Evolutionary conservation across 2,329 filamentous ascomycete species (phyloP).

Genomic region (Ceratocystis diversiconidia): DNA sequence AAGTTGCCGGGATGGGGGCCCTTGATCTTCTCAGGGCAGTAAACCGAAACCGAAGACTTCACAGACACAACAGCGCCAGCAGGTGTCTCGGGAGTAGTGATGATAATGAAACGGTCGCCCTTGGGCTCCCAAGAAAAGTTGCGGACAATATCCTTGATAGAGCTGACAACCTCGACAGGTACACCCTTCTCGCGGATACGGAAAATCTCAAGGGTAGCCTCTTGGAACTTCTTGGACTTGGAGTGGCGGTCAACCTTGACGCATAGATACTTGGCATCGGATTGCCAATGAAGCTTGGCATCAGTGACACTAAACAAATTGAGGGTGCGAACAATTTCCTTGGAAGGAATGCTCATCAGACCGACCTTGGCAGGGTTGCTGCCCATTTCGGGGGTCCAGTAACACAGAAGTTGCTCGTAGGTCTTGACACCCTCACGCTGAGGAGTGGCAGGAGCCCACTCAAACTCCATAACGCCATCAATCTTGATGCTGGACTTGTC

Average conservation of each 20-base stretch:
- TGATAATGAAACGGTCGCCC: conserved; percentile 91
- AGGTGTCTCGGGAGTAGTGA: conserved; percentile 77
- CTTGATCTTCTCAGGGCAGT: conserved; percentile 91
- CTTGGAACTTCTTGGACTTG: conserved; percentile 96
- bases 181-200: conserved; percentile 94
- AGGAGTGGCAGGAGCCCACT: conserved; percentile 81
- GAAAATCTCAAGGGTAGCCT: conserved; percentile 97
- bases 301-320: conserved; percentile 98
- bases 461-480: conserved; percentile 92
- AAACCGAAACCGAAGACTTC: conserved; percentile 92
- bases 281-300: conserved; percentile 98
- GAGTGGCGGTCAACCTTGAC: conserved; percentile 98
- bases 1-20: conserved; percentile 72
- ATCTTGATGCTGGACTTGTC: conserved; percentile 92
- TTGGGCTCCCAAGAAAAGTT: conserved; percentile 99
- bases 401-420: conserved; percentile 93
- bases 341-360: conserved; percentile 89
- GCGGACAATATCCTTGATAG: conserved; percentile 95
- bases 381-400: conserved; percentile 96
- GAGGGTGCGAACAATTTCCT: conserved; percentile 82
- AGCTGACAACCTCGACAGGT: conserved; percentile 93
- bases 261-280: conserved; percentile 81
- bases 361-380: conserved; percentile 96
- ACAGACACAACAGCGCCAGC: conserved; percentile 69
- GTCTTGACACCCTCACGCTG: conserved; percentile 73